phyloP scores from a whole-genome alignment of 2,329 filamentous ascomycete species.

The Hymenoscyphus occultus region DNA sequence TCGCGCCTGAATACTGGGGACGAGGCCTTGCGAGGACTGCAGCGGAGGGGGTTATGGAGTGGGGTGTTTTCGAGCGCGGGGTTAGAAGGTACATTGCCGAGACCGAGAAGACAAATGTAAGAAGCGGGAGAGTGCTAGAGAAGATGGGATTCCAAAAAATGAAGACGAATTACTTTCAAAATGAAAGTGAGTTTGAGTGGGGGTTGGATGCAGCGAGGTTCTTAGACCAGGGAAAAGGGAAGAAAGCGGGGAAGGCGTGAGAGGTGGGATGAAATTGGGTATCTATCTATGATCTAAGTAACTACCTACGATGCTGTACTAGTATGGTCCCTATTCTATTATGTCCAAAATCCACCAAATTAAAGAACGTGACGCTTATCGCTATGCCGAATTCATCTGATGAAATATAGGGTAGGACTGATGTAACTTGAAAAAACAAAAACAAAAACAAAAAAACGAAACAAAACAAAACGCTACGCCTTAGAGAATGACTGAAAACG shows the following conservation, averaged over 20 bases:
- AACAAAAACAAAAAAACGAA: too few relatives aligned
- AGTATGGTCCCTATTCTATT: too few relatives aligned
- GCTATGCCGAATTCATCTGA: not conserved
- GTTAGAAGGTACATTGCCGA: conserved; percentile 29
- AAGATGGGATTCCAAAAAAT: conserved; percentile 28
- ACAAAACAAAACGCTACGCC: too few relatives aligned
- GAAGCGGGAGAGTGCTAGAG: conserved; percentile 28
- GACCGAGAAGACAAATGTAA: conserved; percentile 29
- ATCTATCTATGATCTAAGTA: not conserved
- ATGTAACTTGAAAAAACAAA: not conserved
- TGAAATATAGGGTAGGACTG: not conserved
- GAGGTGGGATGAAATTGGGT: not conserved
- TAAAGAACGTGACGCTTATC: not conserved
- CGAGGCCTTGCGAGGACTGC: conserved; percentile 29
- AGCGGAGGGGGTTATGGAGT: conserved; percentile 27
- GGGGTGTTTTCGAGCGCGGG: conserved; percentile 24
- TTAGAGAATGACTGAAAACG: too few relatives aligned
- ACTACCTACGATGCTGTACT: not conserved
- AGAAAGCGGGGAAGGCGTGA: not conserved
- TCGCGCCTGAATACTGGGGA: conserved; percentile 29
- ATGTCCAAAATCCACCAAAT: too few relatives aligned
- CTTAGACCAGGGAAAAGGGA: not conserved
- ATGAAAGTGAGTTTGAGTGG: conserved; percentile 11
- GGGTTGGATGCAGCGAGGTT: not conserved
- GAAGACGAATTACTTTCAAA: not conserved